Evolutionary conservation across 1,139 yeast genomes (phyloP).

Genomic region (Suhomyces anneliseae): DNA sequence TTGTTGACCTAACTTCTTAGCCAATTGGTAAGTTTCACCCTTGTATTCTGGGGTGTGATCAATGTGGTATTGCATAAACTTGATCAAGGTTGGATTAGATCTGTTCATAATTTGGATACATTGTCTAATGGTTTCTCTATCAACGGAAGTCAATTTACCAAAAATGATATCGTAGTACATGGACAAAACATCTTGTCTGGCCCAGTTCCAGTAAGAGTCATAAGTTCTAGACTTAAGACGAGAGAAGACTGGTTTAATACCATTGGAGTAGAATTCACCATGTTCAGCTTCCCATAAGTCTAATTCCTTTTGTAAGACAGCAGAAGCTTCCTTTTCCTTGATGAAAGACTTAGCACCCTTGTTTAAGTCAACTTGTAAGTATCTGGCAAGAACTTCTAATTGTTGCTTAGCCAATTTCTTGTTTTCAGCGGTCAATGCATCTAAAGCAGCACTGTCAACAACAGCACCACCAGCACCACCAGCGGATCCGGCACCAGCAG

Average conservation of each 20-base stretch:
- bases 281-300: conserved; percentile 94
- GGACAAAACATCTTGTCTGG: conserved; percentile 91
- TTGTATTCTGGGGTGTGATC: conserved; percentile 87
- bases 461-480: conserved; percentile 81
- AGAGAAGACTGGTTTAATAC: conserved; percentile 88
- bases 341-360: conserved; percentile 85
- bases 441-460: conserved; percentile 94
- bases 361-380: conserved; percentile 87
- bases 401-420: conserved; percentile 90
- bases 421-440: conserved; percentile 89
- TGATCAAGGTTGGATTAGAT: conserved; percentile 88
- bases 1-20: conserved; percentile 87
- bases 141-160: conserved; percentile 86
- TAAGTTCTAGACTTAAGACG: conserved; percentile 92
- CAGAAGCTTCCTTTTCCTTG: conserved; percentile 86
- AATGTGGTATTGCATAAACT: conserved; percentile 96
- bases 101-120: conserved; percentile 98
- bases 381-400: conserved; percentile 90
- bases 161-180: conserved; percentile 95
- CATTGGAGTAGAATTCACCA: conserved; percentile 92
- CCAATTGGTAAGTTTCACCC: conserved; percentile 88
- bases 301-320: conserved; percentile 80
- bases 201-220: conserved; percentile 99
- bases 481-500: conserved; percentile 52
- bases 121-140: conserved; percentile 93